Evolutionary conservation across 306 rosid species (phyloP), one percentile per base, ranked within the genome.

Genomic region (Vigna reflexopilosa): DNA sequence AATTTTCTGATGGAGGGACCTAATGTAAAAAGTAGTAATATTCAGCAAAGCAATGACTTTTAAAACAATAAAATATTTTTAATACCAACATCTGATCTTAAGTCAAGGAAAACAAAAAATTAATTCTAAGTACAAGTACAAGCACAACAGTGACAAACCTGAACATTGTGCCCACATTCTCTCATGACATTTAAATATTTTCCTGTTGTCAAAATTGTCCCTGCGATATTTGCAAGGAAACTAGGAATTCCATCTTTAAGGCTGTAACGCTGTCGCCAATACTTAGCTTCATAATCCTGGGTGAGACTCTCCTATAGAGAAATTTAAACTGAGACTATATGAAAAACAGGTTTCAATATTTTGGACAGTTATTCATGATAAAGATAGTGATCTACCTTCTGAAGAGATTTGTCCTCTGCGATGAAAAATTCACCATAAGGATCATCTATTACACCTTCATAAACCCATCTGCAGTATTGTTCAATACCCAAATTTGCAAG

Each of bases 181-280:
- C 98, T 90, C 98, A 92, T 88, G 86, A 94, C 98, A 85, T 94
- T 94, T 67, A 94, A 87, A 88, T 94, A 94, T 85, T 92, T 94
- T 87, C 98, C 98, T 1, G 98, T 94, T 38, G 96, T 94, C 91
- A 94, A 86, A 88, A 94, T 94, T 82, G 91, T 92, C 77, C 92
- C 93, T 0, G 97, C 88, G 48, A 85, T 86, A 80, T 86, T 90
- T 73, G 92, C 86, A 78, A 94, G 93, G 86, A 94, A 94, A 79
- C 97, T 90, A 75, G 98, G 98, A 85, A 94, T 94, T 79, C 97
- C 98, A 62, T 94, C 98, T 86, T 94, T 94, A 81, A 92, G 98
- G 75, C 97, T 90, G 88, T 94, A 94, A 40, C 97, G 96, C 62
- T 92, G 92, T 47, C 87, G 87, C 98, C 98, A 94, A 77, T 90